These are phyloP conservation scores for Melampsora americana DNA, from an alignment of 1,284 basidiomycete species.

Conservation along the genomic window DNA sequence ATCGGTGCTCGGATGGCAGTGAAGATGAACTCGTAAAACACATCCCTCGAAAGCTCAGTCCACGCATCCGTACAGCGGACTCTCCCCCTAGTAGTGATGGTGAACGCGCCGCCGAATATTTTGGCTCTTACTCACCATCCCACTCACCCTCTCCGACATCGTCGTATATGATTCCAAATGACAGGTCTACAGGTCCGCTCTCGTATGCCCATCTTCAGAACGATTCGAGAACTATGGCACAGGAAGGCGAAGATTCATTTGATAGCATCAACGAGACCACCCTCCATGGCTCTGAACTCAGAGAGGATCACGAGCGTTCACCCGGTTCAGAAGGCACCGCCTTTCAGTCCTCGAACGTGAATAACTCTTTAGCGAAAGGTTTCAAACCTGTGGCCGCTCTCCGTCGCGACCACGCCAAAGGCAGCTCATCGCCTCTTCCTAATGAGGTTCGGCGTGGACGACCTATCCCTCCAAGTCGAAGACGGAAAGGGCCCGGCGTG, in stretches of 20 bases:
- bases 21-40: not conserved
- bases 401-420: slow-evolving; percentile 6
- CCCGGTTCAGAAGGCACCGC: not conserved
- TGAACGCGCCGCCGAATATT: slow-evolving; percentile 3
- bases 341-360: not conserved
- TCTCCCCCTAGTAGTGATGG: slow-evolving; percentile 28
- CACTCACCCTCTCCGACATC: slow-evolving; percentile 1
- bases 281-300: not conserved
- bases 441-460: not conserved
- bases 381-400: not conserved
- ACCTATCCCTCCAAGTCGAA: slow-evolving; percentile 31
- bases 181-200: not conserved
- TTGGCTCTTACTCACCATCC: slow-evolving; percentile 11
- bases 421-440: slow-evolving; percentile 1
- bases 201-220: not conserved
- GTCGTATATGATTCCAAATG: not conserved
- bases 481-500: slow-evolving; percentile 2
- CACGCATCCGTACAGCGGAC: slow-evolving; percentile 20
- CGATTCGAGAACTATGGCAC: not conserved
- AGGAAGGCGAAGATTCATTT: slow-evolving; percentile 19
- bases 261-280: slow-evolving; percentile 6
- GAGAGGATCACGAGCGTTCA: not conserved
- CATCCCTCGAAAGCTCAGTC: not conserved
- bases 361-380: not conserved
- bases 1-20: not conserved